Evolutionary conservation across 2,329 filamentous ascomycete species (phyloP), one percentile per base, ranked within the genome.

Genomic region (Colletotrichum sp.): DNA sequence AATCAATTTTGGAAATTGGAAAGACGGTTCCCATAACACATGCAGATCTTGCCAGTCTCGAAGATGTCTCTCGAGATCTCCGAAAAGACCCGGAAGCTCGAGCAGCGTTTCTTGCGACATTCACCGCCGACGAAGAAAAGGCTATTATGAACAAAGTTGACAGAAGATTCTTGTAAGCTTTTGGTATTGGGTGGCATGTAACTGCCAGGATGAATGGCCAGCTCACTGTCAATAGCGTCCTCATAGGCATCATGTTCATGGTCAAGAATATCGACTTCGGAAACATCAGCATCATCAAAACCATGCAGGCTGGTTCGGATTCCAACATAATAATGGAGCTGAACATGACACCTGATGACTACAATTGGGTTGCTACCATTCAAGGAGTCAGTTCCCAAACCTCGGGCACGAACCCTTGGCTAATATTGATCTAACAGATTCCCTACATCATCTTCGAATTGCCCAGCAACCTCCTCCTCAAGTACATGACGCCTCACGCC

Each of bases 191-290:
- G 52, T 19, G 22, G 7, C 4, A 16, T 61, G 57, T 61, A 32
- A 13, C 13, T 12, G 16, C n/a, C 5, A 44, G 57, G 6, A 8
- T 29, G 16, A 3, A 3, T 2, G 5, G 12, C 3, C n/a, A 57
- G 52, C 52, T 57, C 4, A 57, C 22, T n/a, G 15, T 22, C n/a
- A 16, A 22, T 27, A 57, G 52, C 9, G 77, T 82, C 22, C 78
- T 87, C 13, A 86, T 87, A 55, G 85, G 83, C 5, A 71, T 86
- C 19, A 84, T 86, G 79, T 87, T 85, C 76, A 81, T 87, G 78
- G 82, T 87, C 63, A 87, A 87, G 68, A 82, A 57, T 16, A 57
- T 57, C 52, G 52, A 57, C 52, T 57, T 57, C 22, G 52, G 52
- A 27, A 57, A 84, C 73, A 82, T 84, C 71, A 69, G 80, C 61